Conservation (phyloP, 495 filamentous ascomycete genomes). For the Saxophila tyrrhenica region DNA sequence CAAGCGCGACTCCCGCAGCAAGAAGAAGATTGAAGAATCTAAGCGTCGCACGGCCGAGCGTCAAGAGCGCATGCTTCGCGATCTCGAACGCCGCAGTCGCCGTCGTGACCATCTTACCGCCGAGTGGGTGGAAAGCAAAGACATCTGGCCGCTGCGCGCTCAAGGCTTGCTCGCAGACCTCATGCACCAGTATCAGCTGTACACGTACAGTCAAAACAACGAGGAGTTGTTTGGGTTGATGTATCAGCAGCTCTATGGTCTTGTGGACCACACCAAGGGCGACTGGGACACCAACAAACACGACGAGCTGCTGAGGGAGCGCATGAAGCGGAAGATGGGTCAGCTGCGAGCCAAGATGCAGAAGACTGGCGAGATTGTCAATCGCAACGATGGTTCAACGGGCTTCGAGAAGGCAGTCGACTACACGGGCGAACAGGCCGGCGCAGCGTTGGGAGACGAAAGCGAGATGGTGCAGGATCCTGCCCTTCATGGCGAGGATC, state of each 20-base stretch:
- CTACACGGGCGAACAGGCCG: constrained; percentile 16
- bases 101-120: constrained; percentile 19
- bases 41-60: constrained; percentile 15
- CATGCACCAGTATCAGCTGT: constrained; percentile 19
- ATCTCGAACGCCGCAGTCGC: constrained; percentile 13
- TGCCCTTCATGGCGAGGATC: not conserved
- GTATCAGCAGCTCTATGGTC: constrained; percentile 15
- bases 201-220: constrained; percentile 10
- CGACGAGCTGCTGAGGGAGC: constrained; percentile 19
- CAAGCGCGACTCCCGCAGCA: constrained; percentile 16
- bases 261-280: constrained; percentile 18
- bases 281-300: constrained; percentile 15
- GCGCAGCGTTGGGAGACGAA: constrained; percentile 9
- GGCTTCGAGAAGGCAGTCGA: constrained; percentile 11
- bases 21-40: constrained; percentile 21
- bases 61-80: constrained; percentile 16
- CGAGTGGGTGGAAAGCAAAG: constrained; percentile 20
- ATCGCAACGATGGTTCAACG: constrained; percentile 7
- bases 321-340: constrained; percentile 21
- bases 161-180: constrained; percentile 15
- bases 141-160: constrained; percentile 20
- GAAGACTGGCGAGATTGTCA: constrained; percentile 19
- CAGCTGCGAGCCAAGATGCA: constrained; percentile 18
- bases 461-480: constrained; percentile 9
- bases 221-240: constrained; percentile 6